Conservation (phyloP, 2,329 filamentous ascomycete genomes). For the Colletotrichum sp. region DNA sequence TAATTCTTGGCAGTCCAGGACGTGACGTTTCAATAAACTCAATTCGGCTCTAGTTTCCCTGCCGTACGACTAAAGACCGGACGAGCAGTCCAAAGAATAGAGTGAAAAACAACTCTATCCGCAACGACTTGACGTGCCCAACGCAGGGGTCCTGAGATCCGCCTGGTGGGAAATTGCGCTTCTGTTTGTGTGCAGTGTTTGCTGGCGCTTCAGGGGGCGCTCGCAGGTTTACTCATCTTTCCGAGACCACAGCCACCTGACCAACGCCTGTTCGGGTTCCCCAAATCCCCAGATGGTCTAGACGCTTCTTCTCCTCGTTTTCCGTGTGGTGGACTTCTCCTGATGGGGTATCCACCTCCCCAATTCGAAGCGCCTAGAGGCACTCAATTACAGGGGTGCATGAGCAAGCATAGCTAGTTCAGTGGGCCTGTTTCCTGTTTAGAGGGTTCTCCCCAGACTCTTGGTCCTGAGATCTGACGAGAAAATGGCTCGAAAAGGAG, state of each 20-base stretch:
- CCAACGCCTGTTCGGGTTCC: neutral
- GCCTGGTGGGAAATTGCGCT: neutral
- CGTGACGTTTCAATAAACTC: constrained; percentile 11
- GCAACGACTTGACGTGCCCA: neutral
- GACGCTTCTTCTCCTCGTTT: neutral
- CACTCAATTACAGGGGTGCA: neutral
- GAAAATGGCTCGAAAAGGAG: neutral
- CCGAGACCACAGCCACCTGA: neutral
- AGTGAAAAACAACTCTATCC: neutral
- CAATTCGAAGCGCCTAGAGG: neutral
- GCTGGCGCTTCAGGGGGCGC: neutral
- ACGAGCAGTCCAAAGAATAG: neutral
- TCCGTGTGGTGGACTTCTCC: neutral
- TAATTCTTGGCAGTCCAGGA: neutral
- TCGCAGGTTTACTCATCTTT: neutral
- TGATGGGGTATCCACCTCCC: neutral
- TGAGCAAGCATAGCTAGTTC: constrained; percentile 4
- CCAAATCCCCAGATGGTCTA: neutral
- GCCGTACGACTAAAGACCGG: neutral
- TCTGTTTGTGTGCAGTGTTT: neutral
- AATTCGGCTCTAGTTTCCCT: neutral
- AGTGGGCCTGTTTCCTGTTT: constrained; percentile 14
- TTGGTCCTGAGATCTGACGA: neutral
- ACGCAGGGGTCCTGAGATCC: constrained; percentile 8
- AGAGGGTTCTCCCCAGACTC: neutral